phyloP scores from a whole-genome alignment of 1,284 basidiomycete genomes.

The Malassezia globosa region DNA sequence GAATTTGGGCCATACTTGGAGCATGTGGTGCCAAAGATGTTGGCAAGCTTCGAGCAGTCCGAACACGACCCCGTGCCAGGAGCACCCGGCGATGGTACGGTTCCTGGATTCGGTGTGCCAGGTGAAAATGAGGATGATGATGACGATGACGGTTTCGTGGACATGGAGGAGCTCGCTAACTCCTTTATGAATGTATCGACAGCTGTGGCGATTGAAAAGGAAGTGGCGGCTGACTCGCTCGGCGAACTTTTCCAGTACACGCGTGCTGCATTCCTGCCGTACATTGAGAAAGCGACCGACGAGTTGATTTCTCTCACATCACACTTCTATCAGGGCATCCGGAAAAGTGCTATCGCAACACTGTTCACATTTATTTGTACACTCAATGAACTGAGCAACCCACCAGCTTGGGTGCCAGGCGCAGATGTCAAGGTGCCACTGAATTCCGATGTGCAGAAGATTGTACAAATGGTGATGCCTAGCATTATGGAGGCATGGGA shows the following conservation, averaged over 20 bases:
- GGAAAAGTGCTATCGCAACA: constrained; percentile 82
- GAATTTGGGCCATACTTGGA: constrained; percentile 83
- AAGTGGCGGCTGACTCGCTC: constrained; percentile 93
- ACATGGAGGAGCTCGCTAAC: constrained; percentile 64
- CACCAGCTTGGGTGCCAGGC: constrained; percentile 72
- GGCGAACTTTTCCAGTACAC: constrained; percentile 80
- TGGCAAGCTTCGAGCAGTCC: constrained; percentile 70
- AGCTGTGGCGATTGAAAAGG: constrained; percentile 96
- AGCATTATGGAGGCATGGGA: constrained; percentile 79
- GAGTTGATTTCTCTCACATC: constrained; percentile 71
- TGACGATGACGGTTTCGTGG: constrained; percentile 51
- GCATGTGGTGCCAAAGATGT: constrained; percentile 72
- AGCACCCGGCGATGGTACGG: constrained; percentile 39
- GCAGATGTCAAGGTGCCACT: constrained; percentile 55
- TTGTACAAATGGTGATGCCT: constrained; percentile 65
- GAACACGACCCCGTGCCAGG: constrained; percentile 50
- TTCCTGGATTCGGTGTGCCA: constrained; percentile 53
- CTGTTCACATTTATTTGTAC: constrained; percentile 81
- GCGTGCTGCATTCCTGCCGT: constrained; percentile 76
- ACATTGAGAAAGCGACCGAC: constrained; percentile 58
- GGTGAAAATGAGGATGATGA: constrained; percentile 54
- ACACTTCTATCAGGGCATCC: constrained; percentile 96
- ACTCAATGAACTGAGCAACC: constrained; percentile 77
- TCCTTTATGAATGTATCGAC: constrained; percentile 64
- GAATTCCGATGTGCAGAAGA: constrained; percentile 65